These are phyloP conservation scores for Fusarium camptoceras DNA, from an alignment of 2,329 filamentous ascomycete species.

Conservation along the genomic window DNA sequence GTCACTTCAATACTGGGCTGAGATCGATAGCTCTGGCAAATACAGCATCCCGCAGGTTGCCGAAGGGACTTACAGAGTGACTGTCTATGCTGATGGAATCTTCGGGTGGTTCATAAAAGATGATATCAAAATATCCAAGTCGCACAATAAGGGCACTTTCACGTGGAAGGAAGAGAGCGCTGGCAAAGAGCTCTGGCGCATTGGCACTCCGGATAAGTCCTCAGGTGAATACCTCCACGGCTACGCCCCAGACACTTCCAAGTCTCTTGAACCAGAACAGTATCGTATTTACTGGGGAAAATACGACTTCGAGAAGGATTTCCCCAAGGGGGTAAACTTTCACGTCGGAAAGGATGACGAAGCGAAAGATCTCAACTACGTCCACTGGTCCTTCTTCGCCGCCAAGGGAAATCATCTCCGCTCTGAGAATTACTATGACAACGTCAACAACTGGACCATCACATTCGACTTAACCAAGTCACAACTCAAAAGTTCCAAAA, in stretches of 20 bases:
- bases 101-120: constrained; percentile 40
- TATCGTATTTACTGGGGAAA: constrained; percentile 70
- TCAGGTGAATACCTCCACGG: constrained; percentile 70
- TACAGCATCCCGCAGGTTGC: constrained; percentile 34
- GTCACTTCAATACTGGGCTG: constrained; percentile 71
- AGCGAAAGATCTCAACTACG: constrained; percentile 67
- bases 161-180: constrained; percentile 30
- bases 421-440: constrained; percentile 55
- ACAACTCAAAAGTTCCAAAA: constrained; percentile 51
- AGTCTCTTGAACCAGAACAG: constrained; percentile 63
- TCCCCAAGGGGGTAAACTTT: constrained; percentile 67
- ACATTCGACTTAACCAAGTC: constrained; percentile 59
- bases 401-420: constrained; percentile 61
- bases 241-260: constrained; percentile 58
- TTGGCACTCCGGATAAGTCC: constrained; percentile 59
- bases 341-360: constrained; percentile 63
- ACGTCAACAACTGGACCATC: constrained; percentile 70
- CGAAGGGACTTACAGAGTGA: constrained; percentile 32
- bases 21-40: constrained; percentile 58
- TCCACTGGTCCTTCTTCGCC: constrained; percentile 73
- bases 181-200: constrained; percentile 32
- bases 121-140: constrained; percentile 55
- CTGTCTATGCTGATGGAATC: constrained; percentile 30
- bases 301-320: constrained; percentile 68
- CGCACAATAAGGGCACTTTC: constrained; percentile 1